A percentile compares a stretch with the other conserved stretches of the same genome.
Evolutionary conservation across 2,329 filamentous ascomycete genomes (phyloP).

Genomic region (Helicocarpus griseus): DNA sequence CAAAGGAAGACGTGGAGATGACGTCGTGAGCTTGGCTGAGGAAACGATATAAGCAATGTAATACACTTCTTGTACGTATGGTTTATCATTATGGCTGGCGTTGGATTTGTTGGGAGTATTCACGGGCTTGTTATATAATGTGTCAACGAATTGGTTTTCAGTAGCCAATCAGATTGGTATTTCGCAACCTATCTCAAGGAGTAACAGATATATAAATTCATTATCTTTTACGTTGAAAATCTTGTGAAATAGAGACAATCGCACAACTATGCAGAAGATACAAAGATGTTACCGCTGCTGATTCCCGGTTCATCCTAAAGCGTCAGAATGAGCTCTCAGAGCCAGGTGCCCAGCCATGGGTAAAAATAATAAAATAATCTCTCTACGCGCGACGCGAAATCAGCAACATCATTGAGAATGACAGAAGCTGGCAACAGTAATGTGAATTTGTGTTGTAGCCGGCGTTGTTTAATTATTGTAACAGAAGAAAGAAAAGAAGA

Average conservation of each 20-base stretch:
- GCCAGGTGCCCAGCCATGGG: conserved; percentile 64
- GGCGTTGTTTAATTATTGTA: conserved; percentile 37
- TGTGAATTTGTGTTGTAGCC: conserved; percentile 43
- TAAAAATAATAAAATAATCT: conserved; percentile 32
- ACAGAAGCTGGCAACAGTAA: conserved; percentile 51
- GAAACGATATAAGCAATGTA: neutral
- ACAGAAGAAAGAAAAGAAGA: conserved; percentile 28
- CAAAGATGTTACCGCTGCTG: conserved; percentile 56
- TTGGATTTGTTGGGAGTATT: neutral
- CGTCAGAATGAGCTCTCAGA: conserved; percentile 56
- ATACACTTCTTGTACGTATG: neutral
- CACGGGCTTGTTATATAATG: neutral
- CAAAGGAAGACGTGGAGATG: conserved; percentile 49
- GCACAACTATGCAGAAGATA: neutral
- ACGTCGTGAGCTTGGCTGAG: conserved; percentile 15
- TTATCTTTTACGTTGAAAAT: neutral
- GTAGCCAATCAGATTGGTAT: neutral
- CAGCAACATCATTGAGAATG: conserved; percentile 43
- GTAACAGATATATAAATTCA: neutral
- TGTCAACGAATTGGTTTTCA: neutral
- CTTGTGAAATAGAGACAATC: neutral
- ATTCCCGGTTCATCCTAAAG: conserved; percentile 58
- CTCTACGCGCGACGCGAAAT: conserved; percentile 63
- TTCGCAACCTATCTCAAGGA: neutral
- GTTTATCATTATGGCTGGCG: conserved; percentile 1